These are phyloP conservation scores for Xylaria castorea DNA, from an alignment of 495 filamentous ascomycete genomes.

Conservation along the genomic window DNA sequence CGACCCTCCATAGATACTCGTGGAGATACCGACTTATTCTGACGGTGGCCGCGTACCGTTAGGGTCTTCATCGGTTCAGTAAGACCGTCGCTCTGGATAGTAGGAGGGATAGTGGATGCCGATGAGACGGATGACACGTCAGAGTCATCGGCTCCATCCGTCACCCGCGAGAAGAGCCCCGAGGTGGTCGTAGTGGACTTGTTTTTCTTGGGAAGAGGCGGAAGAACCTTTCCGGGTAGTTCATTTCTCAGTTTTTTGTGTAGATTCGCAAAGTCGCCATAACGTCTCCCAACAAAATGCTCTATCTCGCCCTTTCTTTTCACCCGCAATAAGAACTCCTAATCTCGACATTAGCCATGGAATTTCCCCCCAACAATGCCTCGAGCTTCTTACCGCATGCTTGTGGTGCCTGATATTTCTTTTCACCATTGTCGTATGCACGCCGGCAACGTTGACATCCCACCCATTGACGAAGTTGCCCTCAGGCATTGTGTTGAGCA, in stretches of 20 bases:
- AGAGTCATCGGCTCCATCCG: conserved; percentile 66
- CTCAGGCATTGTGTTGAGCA: conserved; percentile 84
- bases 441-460: conserved; percentile 95
- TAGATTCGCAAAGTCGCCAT: conserved; percentile 83
- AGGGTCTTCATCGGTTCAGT: conserved; percentile 50
- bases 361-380: not conserved
- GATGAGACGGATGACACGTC: conserved; percentile 82
- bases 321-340: conserved; percentile 88
- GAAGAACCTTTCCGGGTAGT: conserved; percentile 88
- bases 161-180: conserved; percentile 52
- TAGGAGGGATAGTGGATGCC: conserved; percentile 60
- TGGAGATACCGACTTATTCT: conserved; percentile 47
- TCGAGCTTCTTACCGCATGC: conserved; percentile 73
- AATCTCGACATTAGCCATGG: conserved; percentile 45
- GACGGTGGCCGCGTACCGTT: conserved; percentile 47
- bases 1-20: conserved; percentile 46
- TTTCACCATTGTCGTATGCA: conserved; percentile 79
- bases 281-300: conserved; percentile 80
- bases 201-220: conserved; percentile 88
- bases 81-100: conserved; percentile 33
- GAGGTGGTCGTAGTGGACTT: conserved; percentile 71
- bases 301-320: conserved; percentile 74
- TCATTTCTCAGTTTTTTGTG: conserved; percentile 82
- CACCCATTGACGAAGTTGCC: conserved; percentile 91
- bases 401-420: conserved; percentile 88